These are phyloP conservation scores for Annulohypoxylon truncatum DNA, from an alignment of 2,329 filamentous ascomycete species.

Conservation along the genomic window DNA sequence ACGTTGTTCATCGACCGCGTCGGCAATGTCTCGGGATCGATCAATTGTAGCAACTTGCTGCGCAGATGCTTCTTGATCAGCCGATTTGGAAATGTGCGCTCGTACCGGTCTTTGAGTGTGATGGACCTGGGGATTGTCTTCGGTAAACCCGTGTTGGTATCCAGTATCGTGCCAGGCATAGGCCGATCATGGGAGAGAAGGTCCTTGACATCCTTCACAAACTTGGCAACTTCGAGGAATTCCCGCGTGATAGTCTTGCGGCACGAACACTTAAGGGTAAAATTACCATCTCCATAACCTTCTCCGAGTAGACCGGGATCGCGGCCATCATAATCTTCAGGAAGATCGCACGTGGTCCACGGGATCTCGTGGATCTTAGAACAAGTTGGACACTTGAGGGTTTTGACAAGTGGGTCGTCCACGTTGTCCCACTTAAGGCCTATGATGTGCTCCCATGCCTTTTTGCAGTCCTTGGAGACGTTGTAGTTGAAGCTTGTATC, in stretches of 20 bases:
- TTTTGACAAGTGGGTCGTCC: slow-evolving; percentile 61
- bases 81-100: slow-evolving; percentile 67
- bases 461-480: slow-evolving; percentile 57
- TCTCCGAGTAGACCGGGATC: slow-evolving; percentile 57
- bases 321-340: slow-evolving; percentile 51
- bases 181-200: slow-evolving; percentile 62
- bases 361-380: slow-evolving; percentile 55
- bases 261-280: slow-evolving; percentile 67
- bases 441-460: slow-evolving; percentile 61
- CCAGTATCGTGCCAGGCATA: slow-evolving; percentile 76
- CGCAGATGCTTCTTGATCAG: slow-evolving; percentile 63
- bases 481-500: slow-evolving; percentile 69
- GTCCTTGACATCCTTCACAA: slow-evolving; percentile 64
- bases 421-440: slow-evolving; percentile 69
- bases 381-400: slow-evolving; percentile 68
- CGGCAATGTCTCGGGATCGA: slow-evolving; percentile 46
- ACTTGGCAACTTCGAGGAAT: slow-evolving; percentile 70
- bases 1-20: slow-evolving; percentile 63
- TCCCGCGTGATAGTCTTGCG: slow-evolving; percentile 64
- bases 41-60: slow-evolving; percentile 55
- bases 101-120: slow-evolving; percentile 37
- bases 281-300: slow-evolving; percentile 71
- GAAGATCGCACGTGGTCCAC: slow-evolving; percentile 68
- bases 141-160: slow-evolving; percentile 63
- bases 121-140: slow-evolving; percentile 42